These are phyloP conservation scores for Thozetella sp. DNA, from an alignment of 495 filamentous ascomycete genomes.

Conservation along the genomic window DNA sequence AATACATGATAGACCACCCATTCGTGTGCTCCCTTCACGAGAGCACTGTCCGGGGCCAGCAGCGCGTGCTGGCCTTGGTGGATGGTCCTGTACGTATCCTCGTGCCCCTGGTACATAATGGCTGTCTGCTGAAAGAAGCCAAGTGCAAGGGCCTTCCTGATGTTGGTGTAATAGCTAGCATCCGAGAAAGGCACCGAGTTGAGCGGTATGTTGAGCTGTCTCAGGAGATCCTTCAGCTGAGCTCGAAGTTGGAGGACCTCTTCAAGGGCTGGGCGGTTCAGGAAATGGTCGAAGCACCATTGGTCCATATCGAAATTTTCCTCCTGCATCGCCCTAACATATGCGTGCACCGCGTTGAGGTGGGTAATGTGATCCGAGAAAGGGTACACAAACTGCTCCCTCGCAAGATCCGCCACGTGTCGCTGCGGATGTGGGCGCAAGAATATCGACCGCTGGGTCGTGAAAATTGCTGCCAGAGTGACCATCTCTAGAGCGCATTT, in stretches of 20 bases:
- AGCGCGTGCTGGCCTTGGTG: constrained; percentile 91
- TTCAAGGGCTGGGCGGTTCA: constrained; percentile 87
- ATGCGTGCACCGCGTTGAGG: constrained; percentile 99
- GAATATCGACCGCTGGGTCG: too few species aligned
- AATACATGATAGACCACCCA: constrained; percentile 99
- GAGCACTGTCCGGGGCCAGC: constrained; percentile 89
- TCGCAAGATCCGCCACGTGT: too few species aligned
- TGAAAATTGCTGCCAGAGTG: too few species aligned
- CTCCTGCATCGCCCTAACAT: constrained; percentile 69
- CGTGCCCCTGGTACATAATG: constrained; percentile 72
- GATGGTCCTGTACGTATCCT: constrained; percentile 89
- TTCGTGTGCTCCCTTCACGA: constrained; percentile 80
- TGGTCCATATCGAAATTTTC: constrained; percentile 76
- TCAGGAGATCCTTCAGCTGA: constrained; percentile 95
- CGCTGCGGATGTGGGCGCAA: too few species aligned
- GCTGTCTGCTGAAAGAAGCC: constrained; percentile 99
- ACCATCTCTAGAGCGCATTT: too few species aligned
- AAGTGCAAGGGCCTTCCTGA: constrained; percentile 84
- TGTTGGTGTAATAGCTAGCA: constrained; percentile 98
- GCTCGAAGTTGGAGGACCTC: constrained; percentile 88
- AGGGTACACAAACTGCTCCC: too few species aligned
- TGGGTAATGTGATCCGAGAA: constrained; percentile 95
- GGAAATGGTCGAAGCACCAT: constrained; percentile 98
- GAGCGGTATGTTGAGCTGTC: constrained; percentile 80
- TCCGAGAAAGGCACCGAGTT: constrained; percentile 87